Percentiles rank a stretch among this genome's conserved stretches.
Conservation (phyloP, 371 early-diverging fungal genomes). For the Mortierella sp. region DNA sequence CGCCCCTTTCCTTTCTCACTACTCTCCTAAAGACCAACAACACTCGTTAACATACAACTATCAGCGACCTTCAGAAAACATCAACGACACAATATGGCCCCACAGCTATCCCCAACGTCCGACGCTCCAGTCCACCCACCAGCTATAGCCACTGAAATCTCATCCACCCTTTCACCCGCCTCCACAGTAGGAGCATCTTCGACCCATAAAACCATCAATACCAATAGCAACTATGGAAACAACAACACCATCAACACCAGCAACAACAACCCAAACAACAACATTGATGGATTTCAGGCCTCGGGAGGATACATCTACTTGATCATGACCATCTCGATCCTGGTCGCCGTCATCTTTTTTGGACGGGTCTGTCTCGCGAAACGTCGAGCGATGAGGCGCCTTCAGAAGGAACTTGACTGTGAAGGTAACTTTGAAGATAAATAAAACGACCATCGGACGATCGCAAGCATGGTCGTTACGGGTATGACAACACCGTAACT, state of each 20-base stretch:
- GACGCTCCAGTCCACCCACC: too few species aligned
- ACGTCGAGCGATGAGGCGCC: slow-evolving; percentile 3
- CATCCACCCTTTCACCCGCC: too few species aligned
- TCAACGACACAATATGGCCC: not conserved
- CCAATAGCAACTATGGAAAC: not conserved
- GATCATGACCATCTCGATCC: slow-evolving; percentile 14
- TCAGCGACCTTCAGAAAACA: not conserved
- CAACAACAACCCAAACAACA: not conserved
- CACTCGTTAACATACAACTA: too few species aligned
- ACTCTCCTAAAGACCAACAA: too few species aligned
- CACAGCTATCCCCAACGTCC: not conserved
- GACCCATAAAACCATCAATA: too few species aligned
- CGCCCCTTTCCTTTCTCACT: not conserved
- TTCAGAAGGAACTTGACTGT: slow-evolving; percentile 10
- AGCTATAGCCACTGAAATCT: not conserved
- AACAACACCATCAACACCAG: not conserved
- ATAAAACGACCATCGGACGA: not conserved
- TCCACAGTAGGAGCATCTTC: too few species aligned
- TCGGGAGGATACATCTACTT: slow-evolving; percentile 30
- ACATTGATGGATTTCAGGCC: not conserved
- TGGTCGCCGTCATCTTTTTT: slow-evolving; percentile 16
- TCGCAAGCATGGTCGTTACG: not conserved
- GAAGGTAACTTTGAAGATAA: slow-evolving; percentile 18
- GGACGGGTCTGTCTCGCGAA: slow-evolving; percentile 12
- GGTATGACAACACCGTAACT: not conserved